Percentiles rank a stretch among this genome's conserved stretches.
phyloP scores from a whole-genome alignment of 1,284 basidiomycete genomes.

The Leccinum cinnamomeum region DNA sequence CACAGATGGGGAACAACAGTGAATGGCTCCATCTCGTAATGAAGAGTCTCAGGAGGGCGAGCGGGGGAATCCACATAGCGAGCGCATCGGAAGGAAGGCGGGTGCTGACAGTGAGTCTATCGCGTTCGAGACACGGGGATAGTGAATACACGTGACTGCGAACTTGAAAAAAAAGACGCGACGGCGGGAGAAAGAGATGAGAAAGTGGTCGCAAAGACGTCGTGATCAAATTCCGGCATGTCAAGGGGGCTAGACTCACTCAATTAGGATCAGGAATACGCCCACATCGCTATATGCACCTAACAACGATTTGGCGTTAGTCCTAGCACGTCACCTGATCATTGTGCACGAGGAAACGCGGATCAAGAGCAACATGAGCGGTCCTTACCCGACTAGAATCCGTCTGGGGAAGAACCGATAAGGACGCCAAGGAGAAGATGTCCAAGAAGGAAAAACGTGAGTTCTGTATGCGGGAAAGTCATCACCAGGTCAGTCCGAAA shows the following conservation, averaged over 20 bases:
- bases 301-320: constrained; percentile 27
- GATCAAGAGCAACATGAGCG: background rate
- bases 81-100: constrained; percentile 70
- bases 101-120: constrained; percentile 49
- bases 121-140: background rate
- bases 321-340: background rate
- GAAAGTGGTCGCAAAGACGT: background rate
- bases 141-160: background rate
- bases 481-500: constrained; percentile 10
- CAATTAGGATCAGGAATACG: constrained; percentile 87
- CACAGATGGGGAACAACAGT: constrained; percentile 88
- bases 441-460: constrained; percentile 89
- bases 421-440: constrained; percentile 80
- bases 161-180: background rate
- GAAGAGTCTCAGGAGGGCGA: constrained; percentile 77
- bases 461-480: constrained; percentile 40
- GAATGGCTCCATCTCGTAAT: constrained; percentile 85
- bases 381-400: too few relatives aligned
- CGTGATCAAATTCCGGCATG: background rate
- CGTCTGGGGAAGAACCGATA: constrained; percentile 84
- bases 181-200: background rate
- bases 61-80: constrained; percentile 73
- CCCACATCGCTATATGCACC: constrained; percentile 95
- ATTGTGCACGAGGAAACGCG: constrained; percentile 1
- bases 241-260: constrained; percentile 44